These are phyloP conservation scores for Ilyonectria robusta DNA, from an alignment of 2,329 filamentous ascomycete genomes.

Conservation along the genomic window DNA sequence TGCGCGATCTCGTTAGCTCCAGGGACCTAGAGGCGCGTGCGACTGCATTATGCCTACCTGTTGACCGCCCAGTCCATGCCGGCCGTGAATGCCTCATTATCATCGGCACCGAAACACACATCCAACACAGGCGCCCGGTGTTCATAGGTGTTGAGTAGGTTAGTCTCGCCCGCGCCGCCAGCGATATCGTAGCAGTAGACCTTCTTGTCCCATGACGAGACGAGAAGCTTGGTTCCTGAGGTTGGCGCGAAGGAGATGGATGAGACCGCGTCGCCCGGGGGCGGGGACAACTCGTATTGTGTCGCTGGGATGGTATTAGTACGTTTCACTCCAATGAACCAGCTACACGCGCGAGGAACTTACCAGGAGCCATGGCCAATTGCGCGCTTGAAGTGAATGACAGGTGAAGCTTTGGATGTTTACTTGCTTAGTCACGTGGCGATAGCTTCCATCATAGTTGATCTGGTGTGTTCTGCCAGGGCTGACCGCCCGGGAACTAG, in stretches of 20 bases:
- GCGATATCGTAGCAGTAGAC: conserved; percentile 89
- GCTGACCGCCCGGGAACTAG: conserved; percentile 48
- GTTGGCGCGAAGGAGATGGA: conserved; percentile 86
- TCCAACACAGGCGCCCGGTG: conserved; percentile 90
- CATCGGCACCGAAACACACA: conserved; percentile 88
- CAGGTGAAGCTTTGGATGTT: conserved; percentile 51
- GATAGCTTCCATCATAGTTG: conserved; percentile 40
- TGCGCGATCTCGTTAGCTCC: conserved; percentile 44
- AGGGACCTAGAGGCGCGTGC: conserved; percentile 11
- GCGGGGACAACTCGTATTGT: conserved; percentile 86
- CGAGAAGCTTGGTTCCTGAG: conserved; percentile 83
- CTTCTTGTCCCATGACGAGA: conserved; percentile 94
- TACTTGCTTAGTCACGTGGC: conserved; percentile 56
- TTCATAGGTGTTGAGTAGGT: conserved; percentile 79
- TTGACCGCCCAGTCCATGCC: conserved; percentile 91
- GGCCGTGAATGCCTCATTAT: conserved; percentile 87
- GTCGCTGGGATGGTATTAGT: conserved; percentile 62
- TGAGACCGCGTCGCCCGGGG: conserved; percentile 90
- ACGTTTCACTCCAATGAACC: not conserved
- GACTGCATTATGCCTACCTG: conserved; percentile 62
- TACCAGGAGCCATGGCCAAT: conserved; percentile 59
- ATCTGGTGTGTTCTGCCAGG: conserved; percentile 49
- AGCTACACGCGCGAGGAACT: conserved; percentile 27
- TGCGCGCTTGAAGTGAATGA: conserved; percentile 35
- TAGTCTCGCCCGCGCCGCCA: conserved; percentile 67